Base-by-base conservation (phyloP, 495 filamentous ascomycete genomes). In the Lasiosphaeriaceae sp. region DNA sequence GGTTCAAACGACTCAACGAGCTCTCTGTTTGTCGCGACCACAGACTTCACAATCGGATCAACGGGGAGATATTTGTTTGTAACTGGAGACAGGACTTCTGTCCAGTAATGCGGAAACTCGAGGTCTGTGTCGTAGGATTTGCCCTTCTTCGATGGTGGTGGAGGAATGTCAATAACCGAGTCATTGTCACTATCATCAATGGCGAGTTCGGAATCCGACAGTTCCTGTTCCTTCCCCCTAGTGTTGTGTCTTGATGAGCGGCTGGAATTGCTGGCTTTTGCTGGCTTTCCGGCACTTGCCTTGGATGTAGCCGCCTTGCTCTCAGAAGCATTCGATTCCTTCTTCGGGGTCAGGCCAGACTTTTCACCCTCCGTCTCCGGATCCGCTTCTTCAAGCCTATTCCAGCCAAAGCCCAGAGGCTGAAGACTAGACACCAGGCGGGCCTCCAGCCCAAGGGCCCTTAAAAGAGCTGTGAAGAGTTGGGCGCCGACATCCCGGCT, bases 371-470 rank as follows among this genome's bases (percentile, higher is more conserved):
- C 65, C 52, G 69, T 69, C 56, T 75, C 73, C 29, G 73, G 73
- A 34, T 77, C 75, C 23, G 81, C 82, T 64, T 91, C 87, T 70
- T 98, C 94, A 17, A 78, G 74, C 65, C 92, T 93, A 50, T 86
- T 92, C 84, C 90, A 97, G 2, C 92, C 92, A 69, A 96, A 96
- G 2, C 95, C 94, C 0, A 90, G 67, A 16, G 94, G 87, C 59
- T 97, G 94, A 11, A 99, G 71, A 68, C 82, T 96, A 14, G 86
- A 85, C 11, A 97, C 85, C 62, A 97, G 74, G 41, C 91, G 78
- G 19, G 88, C 83, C 57, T 96, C 90, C 12, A 96, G 74, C 0
- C 86, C 88, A 17, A 99, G 64, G 3, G 85, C 92, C 56, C 95
- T 79, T n/a, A 97, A 67, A 21, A 99, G 71, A 8, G 90, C 90